A percentile compares a stretch with the other conserved stretches of the same genome.
These are phyloP conservation scores for Typha latifolia DNA, from an alignment of 176 grass and related monocot genomes.

Conservation along the genomic window DNA sequence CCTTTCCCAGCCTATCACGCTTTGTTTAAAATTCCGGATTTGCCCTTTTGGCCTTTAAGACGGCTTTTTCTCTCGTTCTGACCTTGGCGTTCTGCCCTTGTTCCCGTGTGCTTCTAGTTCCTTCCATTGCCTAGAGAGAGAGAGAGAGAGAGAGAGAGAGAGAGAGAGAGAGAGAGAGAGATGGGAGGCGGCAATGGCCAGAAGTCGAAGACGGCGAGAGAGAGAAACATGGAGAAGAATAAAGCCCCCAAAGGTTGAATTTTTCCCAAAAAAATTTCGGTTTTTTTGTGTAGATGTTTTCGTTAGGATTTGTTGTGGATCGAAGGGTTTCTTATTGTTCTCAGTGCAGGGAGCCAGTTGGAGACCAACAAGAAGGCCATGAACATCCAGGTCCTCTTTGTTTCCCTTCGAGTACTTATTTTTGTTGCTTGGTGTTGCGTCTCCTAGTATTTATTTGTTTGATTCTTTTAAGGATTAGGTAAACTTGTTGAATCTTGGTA, in stretches of 20 bases:
- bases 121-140: background rate
- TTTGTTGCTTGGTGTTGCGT: background rate
- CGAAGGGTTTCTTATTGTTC: background rate
- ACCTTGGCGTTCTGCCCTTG: too few species aligned
- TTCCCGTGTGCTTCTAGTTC: too few species aligned
- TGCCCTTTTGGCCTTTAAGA: too few species aligned
- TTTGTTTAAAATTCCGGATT: too few species aligned
- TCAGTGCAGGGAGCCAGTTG: conserved; percentile 3
- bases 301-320: background rate
- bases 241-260: conserved; percentile 46
- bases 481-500: background rate
- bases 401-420: background rate
- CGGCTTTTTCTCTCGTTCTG: too few species aligned
- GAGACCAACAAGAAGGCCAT: conserved; percentile 12
- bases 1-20: too few species aligned
- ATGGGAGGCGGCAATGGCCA: conserved; percentile 97
- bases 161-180: background rate
- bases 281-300: background rate
- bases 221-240: conserved; percentile 84
- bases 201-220: conserved; percentile 90
- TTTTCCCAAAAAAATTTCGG: background rate
- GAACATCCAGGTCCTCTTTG: conserved; percentile 1
- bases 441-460: background rate
- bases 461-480: background rate
- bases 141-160: background rate